Evolutionary conservation across 495 filamentous ascomycete genomes (phyloP).

Genomic region (Jackrogersella minutella): DNA sequence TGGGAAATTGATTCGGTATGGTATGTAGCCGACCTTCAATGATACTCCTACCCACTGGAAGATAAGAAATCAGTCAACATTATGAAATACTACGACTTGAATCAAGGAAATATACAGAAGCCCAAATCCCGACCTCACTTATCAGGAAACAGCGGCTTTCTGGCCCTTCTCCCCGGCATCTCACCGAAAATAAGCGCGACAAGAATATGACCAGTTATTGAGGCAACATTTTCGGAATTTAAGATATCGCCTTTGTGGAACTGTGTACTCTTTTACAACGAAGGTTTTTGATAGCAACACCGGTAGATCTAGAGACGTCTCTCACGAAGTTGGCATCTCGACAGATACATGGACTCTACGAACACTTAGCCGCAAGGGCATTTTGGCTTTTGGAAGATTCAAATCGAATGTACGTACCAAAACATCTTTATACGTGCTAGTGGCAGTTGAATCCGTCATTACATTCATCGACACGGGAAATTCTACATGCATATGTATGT

Average conservation of each 20-base stretch:
- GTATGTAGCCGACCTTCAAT: conserved; percentile 6
- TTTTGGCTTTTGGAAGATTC: not conserved
- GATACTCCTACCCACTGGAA: conserved; percentile 2
- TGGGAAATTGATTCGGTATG: conserved; percentile 22
- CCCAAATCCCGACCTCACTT: not conserved
- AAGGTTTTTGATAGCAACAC: not conserved
- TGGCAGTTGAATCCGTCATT: not conserved
- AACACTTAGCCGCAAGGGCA: not conserved
- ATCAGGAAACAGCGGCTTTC: conserved; percentile 3
- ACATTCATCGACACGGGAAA: not conserved
- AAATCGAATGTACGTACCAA: not conserved
- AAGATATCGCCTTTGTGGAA: conserved; percentile 6
- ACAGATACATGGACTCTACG: not conserved
- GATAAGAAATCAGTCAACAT: conserved; percentile 16
- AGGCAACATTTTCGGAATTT: not conserved
- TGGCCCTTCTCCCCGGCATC: conserved; percentile 21
- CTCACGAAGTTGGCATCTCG: not conserved
- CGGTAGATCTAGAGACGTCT: not conserved
- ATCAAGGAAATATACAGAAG: not conserved
- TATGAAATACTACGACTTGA: conserved; percentile 2
- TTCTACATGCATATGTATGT: not conserved
- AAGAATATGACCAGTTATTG: not conserved
- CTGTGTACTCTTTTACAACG: not conserved
- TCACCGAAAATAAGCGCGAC: not conserved
- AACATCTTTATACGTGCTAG: not conserved